Evolutionary conservation across 768 basidiomycete species (phyloP).

Genomic region (Leccinum disarticulatum): DNA sequence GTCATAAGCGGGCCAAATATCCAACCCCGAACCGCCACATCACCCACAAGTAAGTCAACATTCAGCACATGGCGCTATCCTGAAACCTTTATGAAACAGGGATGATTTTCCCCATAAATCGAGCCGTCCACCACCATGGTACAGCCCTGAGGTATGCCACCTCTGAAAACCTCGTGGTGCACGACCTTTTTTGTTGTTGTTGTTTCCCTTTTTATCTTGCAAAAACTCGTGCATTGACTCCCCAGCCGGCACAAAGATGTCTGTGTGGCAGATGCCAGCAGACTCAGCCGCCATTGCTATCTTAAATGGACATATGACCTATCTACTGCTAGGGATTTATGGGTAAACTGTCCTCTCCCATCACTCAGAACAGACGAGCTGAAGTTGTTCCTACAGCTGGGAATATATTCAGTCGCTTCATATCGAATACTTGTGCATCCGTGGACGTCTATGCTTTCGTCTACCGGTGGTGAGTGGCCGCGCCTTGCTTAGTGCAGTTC

Average conservation of each 20-base stretch:
- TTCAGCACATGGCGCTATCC: not conserved
- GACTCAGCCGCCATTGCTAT: not conserved
- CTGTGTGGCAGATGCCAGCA: not conserved
- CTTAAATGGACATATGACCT: not conserved
- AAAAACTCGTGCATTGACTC: not conserved
- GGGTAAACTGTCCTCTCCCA: conserved; percentile 12
- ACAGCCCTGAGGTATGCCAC: not conserved
- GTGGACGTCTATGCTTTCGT: conserved; percentile 15
- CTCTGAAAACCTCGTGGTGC: not conserved
- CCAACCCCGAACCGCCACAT: not conserved
- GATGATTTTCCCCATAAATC: not conserved
- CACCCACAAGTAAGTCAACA: not conserved
- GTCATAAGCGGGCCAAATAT: not conserved
- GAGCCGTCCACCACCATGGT: not conserved
- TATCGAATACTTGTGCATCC: conserved; percentile 19
- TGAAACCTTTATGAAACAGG: conserved; percentile 13
- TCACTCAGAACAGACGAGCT: not conserved
- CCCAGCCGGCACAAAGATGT: not conserved
- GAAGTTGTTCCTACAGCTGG: conserved; percentile 17
- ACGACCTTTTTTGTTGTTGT: not conserved
- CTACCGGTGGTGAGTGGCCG: conserved; percentile 20
- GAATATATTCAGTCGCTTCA: conserved; percentile 17
- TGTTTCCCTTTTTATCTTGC: not conserved
- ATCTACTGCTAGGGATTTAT: conserved; percentile 18
- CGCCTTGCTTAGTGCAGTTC: not conserved